A percentile compares a stretch with the other conserved stretches of the same genome.
These are phyloP conservation scores for Agroathelia rolfsii DNA, from an alignment of 1,284 basidiomycete genomes.

Conservation along the genomic window DNA sequence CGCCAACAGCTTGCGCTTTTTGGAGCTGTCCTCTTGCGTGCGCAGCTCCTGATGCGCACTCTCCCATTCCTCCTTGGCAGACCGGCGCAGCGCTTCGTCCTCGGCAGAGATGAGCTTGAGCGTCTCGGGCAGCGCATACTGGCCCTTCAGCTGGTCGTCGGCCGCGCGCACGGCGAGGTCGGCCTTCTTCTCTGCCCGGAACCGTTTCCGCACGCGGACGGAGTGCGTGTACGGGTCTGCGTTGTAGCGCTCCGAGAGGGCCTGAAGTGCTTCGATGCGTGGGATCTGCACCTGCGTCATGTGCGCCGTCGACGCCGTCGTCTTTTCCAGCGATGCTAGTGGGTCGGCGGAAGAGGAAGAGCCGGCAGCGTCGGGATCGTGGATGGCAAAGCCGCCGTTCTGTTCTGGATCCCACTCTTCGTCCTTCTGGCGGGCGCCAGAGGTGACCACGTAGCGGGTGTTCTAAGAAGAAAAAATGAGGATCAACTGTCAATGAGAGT, in stretches of 20 bases:
- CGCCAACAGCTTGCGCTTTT: slow-evolving; percentile 38
- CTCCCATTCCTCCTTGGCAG: slow-evolving; percentile 55
- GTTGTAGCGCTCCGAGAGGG: slow-evolving; percentile 63
- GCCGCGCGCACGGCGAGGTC: slow-evolving; percentile 52
- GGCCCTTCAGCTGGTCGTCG: slow-evolving; percentile 61
- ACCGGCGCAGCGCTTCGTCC: slow-evolving; percentile 36
- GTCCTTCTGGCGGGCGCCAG: slow-evolving; percentile 84
- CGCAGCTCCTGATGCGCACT: slow-evolving; percentile 35
- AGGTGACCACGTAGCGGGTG: slow-evolving; percentile 86
- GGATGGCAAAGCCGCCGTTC: slow-evolving; percentile 85
- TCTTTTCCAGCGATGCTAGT: slow-evolving; percentile 82
- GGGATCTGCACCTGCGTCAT: slow-evolving; percentile 64
- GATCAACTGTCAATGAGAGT: neutral
- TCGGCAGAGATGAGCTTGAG: slow-evolving; percentile 54
- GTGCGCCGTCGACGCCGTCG: slow-evolving; percentile 65
- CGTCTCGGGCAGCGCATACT: slow-evolving; percentile 64
- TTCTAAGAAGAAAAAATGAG: slow-evolving; percentile 44
- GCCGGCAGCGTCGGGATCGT: slow-evolving; percentile 79
- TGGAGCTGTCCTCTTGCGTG: slow-evolving; percentile 30
- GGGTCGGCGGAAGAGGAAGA: slow-evolving; percentile 60
- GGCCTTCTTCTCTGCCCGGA: slow-evolving; percentile 79
- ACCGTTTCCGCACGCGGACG: slow-evolving; percentile 61
- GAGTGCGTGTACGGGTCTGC: slow-evolving; percentile 82
- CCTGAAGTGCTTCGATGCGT: slow-evolving; percentile 71
- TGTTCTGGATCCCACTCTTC: slow-evolving; percentile 96